Base-by-base conservation (phyloP, 139 green algal genomes). In the Tetraselmis chui region DNA sequence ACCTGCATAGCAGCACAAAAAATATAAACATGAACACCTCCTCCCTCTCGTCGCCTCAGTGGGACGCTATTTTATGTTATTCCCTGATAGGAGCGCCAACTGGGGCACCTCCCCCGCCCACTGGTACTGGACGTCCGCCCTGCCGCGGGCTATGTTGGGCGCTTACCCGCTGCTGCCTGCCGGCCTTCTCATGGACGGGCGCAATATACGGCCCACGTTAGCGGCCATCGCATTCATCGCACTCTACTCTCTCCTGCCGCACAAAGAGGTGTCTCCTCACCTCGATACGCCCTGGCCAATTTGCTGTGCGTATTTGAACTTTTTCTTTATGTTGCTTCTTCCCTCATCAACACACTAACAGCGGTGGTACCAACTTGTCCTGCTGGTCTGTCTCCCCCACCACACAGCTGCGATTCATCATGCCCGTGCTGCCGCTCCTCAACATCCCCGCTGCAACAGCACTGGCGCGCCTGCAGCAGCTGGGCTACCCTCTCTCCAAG, bases 201-300 rank as follows among this genome's bases (percentile, higher is more conserved):
- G 87, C 1, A 80, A 86, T 1, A 74, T 81, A 1, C 28, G 30
- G 0, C 28, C 83, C 1, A 26, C 86, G 24, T 45, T 26, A 0
- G 75, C 89, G 23, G 89, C 79, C 0, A 23, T 88, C 0, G 79
- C 76, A 27, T 97, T 92, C 79, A 75, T 95, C 1, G 45, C 58
- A 1, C 84, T 95, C n/a, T 97, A 97, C 82, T 97, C 93, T 0
- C 78, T 83, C 26, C 88, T 97, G 25, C 84, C 84, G 0, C 93
- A 97, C 87, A 97, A 97, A 86, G 91, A 94, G 83, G 85, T 93
- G 59, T 22, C 30, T n/a, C n/a, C n/a, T n/a, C n/a, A n/a, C n/a
- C n/a, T n/a, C n/a, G n/a, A n/a, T n/a, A n/a, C n/a, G n/a, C n/a
- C n/a, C n/a, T n/a, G n/a, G n/a, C n/a, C n/a, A n/a, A n/a, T n/a